These are phyloP conservation scores for Phytophthora nicotianae DNA, from an alignment of 352 stramenopile genomes.

Conservation along the genomic window DNA sequence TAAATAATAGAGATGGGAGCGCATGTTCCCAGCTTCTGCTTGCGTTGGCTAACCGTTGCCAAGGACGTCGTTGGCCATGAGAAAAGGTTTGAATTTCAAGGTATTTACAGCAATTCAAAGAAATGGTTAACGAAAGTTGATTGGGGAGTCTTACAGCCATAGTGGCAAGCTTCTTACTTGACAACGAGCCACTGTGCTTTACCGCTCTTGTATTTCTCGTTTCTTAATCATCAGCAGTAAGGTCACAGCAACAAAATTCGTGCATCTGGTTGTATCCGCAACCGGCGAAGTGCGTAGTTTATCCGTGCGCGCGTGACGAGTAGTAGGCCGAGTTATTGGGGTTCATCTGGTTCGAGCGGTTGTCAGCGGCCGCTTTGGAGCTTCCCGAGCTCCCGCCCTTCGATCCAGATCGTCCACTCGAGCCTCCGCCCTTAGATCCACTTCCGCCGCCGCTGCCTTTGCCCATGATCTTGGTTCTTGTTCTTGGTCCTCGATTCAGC, in stretches of 20 bases:
- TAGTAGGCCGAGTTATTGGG: constrained; percentile 3
- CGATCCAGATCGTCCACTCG: not conserved
- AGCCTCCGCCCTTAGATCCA: constrained; percentile 2
- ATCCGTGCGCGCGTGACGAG: constrained; percentile 3
- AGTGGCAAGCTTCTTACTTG: not conserved
- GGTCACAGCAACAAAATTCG: not conserved
- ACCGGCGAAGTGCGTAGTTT: not conserved
- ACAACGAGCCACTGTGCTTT: not conserved
- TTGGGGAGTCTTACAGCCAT: not conserved
- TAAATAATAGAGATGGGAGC: no score
- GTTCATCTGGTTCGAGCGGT: constrained; percentile 4
- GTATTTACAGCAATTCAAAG: no score
- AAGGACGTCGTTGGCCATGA: no score
- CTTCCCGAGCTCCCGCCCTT: constrained; percentile 1
- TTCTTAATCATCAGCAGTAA: not conserved
- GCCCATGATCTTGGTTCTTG: constrained; percentile 1
- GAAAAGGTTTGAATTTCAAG: no score
- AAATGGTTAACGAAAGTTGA: not conserved
- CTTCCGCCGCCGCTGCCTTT: constrained; percentile 1
- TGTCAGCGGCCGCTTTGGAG: constrained; percentile 1
- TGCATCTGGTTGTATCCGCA: not conserved
- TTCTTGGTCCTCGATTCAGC: no score
- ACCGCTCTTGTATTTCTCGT: not conserved
- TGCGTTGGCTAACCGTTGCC: no score
- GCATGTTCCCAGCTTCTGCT: not conserved